These are phyloP conservation scores for Botryotinia calthae DNA, from an alignment of 2,329 filamentous ascomycete species.

Conservation along the genomic window DNA sequence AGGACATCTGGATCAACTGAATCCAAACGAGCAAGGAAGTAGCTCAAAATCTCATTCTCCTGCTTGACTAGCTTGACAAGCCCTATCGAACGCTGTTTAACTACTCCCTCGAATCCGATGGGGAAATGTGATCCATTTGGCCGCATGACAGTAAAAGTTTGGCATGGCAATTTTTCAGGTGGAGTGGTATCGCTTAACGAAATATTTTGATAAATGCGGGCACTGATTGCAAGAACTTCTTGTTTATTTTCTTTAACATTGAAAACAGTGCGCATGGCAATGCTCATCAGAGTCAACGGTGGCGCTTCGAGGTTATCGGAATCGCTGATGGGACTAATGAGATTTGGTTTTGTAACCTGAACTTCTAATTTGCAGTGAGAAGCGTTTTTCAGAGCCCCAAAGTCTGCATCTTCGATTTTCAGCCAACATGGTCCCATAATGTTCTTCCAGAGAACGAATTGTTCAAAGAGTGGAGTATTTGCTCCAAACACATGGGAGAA, in stretches of 20 bases:
- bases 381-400: slow-evolving; percentile 79
- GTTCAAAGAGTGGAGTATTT: slow-evolving; percentile 92
- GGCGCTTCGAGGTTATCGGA: slow-evolving; percentile 79
- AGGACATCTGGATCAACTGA: slow-evolving; percentile 90
- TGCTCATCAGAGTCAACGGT: slow-evolving; percentile 91
- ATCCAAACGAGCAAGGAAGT: slow-evolving; percentile 86
- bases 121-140: slow-evolving; percentile 76
- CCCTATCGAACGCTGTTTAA: slow-evolving; percentile 67
- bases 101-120: slow-evolving; percentile 78
- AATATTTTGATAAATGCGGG: slow-evolving; percentile 88
- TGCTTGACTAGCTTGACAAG: slow-evolving; percentile 78
- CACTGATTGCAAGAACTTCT: slow-evolving; percentile 88
- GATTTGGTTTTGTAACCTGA: slow-evolving; percentile 72
- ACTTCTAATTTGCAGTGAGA: slow-evolving; percentile 98
- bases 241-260: slow-evolving; percentile 94
- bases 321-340: slow-evolving; percentile 70
- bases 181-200: slow-evolving; percentile 83
- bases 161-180: slow-evolving; percentile 82
- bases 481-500: slow-evolving; percentile 93
- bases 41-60: slow-evolving; percentile 79
- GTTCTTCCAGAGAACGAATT: slow-evolving; percentile 98
- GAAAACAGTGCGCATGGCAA: slow-evolving; percentile 82
- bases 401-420: slow-evolving; percentile 82
- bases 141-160: slow-evolving; percentile 87
- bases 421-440: slow-evolving; percentile 99